Base-by-base conservation (phyloP, 805 yeast species). In the Sugiyamaella lignohabitans region DNA sequence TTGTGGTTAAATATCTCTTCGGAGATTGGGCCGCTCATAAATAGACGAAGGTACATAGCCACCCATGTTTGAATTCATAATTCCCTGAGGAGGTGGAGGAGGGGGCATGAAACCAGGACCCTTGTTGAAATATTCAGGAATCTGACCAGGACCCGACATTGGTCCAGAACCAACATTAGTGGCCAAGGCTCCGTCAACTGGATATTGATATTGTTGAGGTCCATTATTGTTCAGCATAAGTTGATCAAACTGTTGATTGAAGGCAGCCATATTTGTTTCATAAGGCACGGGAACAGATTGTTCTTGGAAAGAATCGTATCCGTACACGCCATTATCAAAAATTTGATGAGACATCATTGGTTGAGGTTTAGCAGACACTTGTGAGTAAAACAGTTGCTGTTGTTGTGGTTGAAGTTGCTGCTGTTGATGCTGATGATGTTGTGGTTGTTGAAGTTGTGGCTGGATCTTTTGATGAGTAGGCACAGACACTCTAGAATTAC, bases 81-180 rank as follows among this genome's bases (percentile, higher is more conserved):
- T 19, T 17, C 11, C 21, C 21, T 19, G 42, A 19, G 41, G 43
- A 40, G 43, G 43, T 17, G 43, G 43, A n/a, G 43, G 43, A 5
- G 43, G 43, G 8, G 38, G 38, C 18, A 35, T 35, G 21, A 8
- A 19, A 35, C 32, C 32, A 27, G 32, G 14, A n/a, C n/a, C n/a
- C n/a, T n/a, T n/a, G n/a, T n/a, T n/a, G n/a, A n/a, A n/a, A n/a
- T n/a, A n/a, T n/a, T n/a, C n/a, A 8, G 32, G 32, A 27, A 27
- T 27, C 14, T 27, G 32, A 27, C 14, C 14, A 27, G n/a, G n/a
- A n/a, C n/a, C n/a, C n/a, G n/a, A n/a, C n/a, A n/a, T n/a, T n/a
- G n/a, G n/a, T n/a, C n/a, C n/a, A n/a, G n/a, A n/a, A n/a, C n/a
- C n/a, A n/a, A n/a, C n/a, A n/a, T n/a, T n/a, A n/a, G n/a, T n/a